Evolutionary conservation across 129 eudicot genomes (phyloP), one percentile per base, ranked within the genome.

Genomic region (Calendula officinalis): DNA sequence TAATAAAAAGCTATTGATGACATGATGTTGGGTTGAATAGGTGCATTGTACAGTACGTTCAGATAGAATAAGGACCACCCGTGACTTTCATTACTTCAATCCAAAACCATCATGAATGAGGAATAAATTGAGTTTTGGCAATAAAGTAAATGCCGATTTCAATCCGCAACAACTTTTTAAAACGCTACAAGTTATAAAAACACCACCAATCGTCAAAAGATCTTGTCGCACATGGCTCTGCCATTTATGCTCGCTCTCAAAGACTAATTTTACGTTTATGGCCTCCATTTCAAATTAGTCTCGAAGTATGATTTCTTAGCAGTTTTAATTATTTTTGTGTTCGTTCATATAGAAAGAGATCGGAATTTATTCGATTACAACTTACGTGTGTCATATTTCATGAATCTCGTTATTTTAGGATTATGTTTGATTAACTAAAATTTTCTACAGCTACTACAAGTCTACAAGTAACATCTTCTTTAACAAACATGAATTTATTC

Each of bases 61-160:
- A 17, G 42, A 55, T 42, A 10, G 15, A 11, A 60, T 9, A 22
- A 60, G 35, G 62, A 48, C 61, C 68, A 44, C 66, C 61, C 57
- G 74, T 70, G 75, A 70, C 68, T 37, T 11, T 48, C 62, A 38
- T 39, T 48, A 41, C 60, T 59, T 52, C 53, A 14, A 27, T 15
- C 41, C 61, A 13, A 32, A 13, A 40, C 62, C 67, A 70, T 58
- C 50, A 45, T 60, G 49, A 38, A 38, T 49, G 34, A 41, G n/a
- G 46, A 59, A 61, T 30, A 49, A 59, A 39, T 49, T 42, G 60
- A 70, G 30, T 60, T 48, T 53, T 60, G 37, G 35, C 15, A 7
- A 42, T 8, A 60, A 59, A 41, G 13, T 8, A 53, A 4, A 35
- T 12, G 8, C 49, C 11, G 50, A 49, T 12, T 14, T 65, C 39